These are phyloP conservation scores for Heterobasidion annosum DNA, from an alignment of 1,284 basidiomycete genomes.

Conservation along the genomic window DNA sequence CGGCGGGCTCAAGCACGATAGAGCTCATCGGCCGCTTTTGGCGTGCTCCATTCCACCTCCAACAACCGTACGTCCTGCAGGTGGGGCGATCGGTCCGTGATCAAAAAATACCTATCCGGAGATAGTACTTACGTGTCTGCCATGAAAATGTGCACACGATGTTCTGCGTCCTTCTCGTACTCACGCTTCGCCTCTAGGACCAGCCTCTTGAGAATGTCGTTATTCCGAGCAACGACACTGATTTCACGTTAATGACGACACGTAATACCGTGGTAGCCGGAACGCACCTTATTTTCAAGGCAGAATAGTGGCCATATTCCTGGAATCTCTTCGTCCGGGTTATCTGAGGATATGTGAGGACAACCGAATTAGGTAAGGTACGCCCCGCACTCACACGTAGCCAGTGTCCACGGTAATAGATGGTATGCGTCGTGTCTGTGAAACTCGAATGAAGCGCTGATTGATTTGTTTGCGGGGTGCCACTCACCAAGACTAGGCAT, in stretches of 20 bases:
- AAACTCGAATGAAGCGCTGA: slow-evolving; percentile 2
- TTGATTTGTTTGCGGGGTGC: slow-evolving; percentile 19
- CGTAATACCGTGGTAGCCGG: slow-evolving; percentile 11
- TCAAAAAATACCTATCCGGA: slow-evolving; percentile 3
- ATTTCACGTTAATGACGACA: slow-evolving; percentile 4
- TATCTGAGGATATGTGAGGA: slow-evolving; percentile 40
- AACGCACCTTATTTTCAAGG: slow-evolving; percentile 69
- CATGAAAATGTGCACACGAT: slow-evolving; percentile 80
- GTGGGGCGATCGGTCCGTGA: slow-evolving; percentile 1
- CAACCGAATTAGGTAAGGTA: slow-evolving; percentile 10
- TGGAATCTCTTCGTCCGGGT: slow-evolving; percentile 67
- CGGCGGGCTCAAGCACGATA: slow-evolving; percentile 75
- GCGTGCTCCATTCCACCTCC: slow-evolving; percentile 80
- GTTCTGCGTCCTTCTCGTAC: slow-evolving; percentile 82
- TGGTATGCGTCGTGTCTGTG: slow-evolving; percentile 75
- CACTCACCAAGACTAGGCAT: slow-evolving; percentile 65
- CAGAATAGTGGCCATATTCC: slow-evolving; percentile 59
- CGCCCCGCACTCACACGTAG: slow-evolving; percentile 45
- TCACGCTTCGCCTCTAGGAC: slow-evolving; percentile 78
- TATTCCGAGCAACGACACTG: slow-evolving; percentile 78
- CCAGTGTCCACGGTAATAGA: slow-evolving; percentile 82
- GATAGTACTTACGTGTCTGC: slow-evolving; percentile 63
- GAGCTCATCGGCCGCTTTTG: slow-evolving; percentile 83
- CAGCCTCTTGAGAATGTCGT: slow-evolving; percentile 75
- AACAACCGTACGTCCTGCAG: slow-evolving; percentile 56